Percentiles rank a stretch among this genome's conserved stretches.
Conservation (phyloP, 169 alveolate species). For the Pseudocohnilembus persalinus region DNA sequence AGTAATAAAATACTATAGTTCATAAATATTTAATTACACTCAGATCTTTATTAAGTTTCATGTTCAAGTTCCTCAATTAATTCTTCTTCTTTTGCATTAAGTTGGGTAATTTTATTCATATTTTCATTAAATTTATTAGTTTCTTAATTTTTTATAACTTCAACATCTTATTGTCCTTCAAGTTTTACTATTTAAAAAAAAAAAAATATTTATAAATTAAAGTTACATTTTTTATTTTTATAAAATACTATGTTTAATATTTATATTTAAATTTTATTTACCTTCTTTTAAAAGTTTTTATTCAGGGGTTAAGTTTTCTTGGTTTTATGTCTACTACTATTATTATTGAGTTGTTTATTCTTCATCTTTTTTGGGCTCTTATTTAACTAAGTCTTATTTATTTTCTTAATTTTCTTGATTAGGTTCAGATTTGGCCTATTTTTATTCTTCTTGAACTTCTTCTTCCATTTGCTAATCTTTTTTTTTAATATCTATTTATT, state of each 20-base stretch:
- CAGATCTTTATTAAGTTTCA: constrained; percentile 49
- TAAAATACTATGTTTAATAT: too few relatives aligned
- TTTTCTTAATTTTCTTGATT: constrained; percentile 30
- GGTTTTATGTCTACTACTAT: too few relatives aligned
- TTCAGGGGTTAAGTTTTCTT: too few relatives aligned
- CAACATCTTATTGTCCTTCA: constrained; percentile 32
- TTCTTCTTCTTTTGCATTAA: constrained; percentile 37
- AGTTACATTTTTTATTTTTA: too few relatives aligned
- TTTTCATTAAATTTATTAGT: constrained; percentile 28
- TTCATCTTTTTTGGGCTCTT: too few relatives aligned
- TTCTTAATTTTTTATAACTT: neutral
- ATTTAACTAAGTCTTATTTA: constrained; percentile 22
- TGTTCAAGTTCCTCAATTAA: constrained; percentile 45
- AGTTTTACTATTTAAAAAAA: neutral
- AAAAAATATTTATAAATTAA: too few relatives aligned
- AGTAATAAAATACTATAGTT: too few relatives aligned
- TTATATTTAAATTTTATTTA: too few relatives aligned
- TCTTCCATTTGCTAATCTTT: constrained; percentile 38
- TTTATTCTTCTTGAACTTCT: constrained; percentile 17
- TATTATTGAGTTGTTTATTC: too few relatives aligned
- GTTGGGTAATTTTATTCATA: constrained; percentile 39
- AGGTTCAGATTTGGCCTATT: constrained; percentile 21
- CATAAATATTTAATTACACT: too few relatives aligned
- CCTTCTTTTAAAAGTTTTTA: too few relatives aligned
- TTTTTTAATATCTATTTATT: constrained; percentile 19